Conservation (phyloP, 495 filamentous ascomycete species). For the Hypoxylon trugodes region DNA sequence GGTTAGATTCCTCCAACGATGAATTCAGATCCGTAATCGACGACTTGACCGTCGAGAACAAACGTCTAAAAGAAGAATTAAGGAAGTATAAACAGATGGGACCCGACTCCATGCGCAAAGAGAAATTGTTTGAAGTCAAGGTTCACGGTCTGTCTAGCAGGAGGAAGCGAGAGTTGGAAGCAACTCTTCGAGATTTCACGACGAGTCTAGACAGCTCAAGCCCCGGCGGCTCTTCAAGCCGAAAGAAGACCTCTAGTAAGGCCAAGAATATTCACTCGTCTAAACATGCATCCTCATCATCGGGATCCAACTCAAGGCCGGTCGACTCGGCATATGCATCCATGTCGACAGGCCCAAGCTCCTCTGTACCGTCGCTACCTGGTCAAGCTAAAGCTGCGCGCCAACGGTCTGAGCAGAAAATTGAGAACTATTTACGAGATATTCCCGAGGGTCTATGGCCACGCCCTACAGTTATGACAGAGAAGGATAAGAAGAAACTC, state of each 20-base stretch:
- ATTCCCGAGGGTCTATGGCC: slow-evolving; percentile 68
- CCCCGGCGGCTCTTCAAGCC: slow-evolving; percentile 45
- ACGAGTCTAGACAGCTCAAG: slow-evolving; percentile 59
- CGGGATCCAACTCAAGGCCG: slow-evolving; percentile 62
- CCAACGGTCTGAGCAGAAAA: slow-evolving; percentile 56
- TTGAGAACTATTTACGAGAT: slow-evolving; percentile 67
- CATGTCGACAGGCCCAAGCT: slow-evolving; percentile 65
- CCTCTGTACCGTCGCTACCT: slow-evolving; percentile 42
- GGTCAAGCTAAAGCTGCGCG: slow-evolving; percentile 40
- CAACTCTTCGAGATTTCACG: slow-evolving; percentile 72
- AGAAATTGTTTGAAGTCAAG: slow-evolving; percentile 80
- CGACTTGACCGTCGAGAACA: slow-evolving; percentile 75
- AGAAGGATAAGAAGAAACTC: slow-evolving; percentile 73
- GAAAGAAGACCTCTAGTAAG: slow-evolving; percentile 44
- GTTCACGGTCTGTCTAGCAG: slow-evolving; percentile 70
- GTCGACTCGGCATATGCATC: slow-evolving; percentile 80
- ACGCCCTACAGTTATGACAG: slow-evolving; percentile 62
- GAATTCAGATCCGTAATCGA: slow-evolving; percentile 63
- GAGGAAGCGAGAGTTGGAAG: slow-evolving; percentile 77
- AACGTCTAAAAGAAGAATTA: slow-evolving; percentile 73
- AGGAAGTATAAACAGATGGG: slow-evolving; percentile 71
- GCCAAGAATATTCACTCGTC: slow-evolving; percentile 47
- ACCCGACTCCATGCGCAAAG: slow-evolving; percentile 63
- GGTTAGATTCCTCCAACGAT: slow-evolving; percentile 1
- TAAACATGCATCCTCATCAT: slow-evolving; percentile 58